Conservation (phyloP, 345 rosid genomes). For the Brassica cretica region DNA sequence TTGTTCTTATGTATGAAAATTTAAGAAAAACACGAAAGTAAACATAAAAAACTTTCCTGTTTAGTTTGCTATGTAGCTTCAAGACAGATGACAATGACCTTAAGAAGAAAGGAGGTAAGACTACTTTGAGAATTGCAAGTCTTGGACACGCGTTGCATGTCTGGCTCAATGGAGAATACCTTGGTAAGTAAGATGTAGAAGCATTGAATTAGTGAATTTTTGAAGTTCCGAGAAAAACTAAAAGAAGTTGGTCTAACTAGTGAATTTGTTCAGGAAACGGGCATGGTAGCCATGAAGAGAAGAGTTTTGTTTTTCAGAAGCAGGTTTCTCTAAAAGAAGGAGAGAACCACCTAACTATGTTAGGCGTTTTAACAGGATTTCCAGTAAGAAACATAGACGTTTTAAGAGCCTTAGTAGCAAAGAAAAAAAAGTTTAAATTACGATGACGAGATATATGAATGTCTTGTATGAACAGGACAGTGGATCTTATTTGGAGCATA, state of each 20-base stretch:
- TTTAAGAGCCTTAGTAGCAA: background rate
- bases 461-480: constrained; percentile 61
- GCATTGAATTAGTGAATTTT: background rate
- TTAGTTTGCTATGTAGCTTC: constrained; percentile 44
- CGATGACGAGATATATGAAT: constrained; percentile 1
- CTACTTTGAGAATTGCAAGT: constrained; percentile 67
- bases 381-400: constrained; percentile 50
- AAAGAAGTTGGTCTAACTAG: background rate
- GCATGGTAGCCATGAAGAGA: constrained; percentile 82
- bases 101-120: constrained; percentile 39
- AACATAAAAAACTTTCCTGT: background rate
- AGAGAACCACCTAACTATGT: constrained; percentile 51
- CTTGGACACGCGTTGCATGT: constrained; percentile 81
- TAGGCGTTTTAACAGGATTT: constrained; percentile 61
- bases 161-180: constrained; percentile 69
- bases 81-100: constrained; percentile 47
- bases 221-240: background rate
- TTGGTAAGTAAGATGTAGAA: constrained; percentile 47
- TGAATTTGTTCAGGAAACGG: constrained; percentile 48
- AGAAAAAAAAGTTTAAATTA: background rate
- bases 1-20: background rate
- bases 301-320: constrained; percentile 71
- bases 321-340: constrained; percentile 52
- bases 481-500: constrained; percentile 89
- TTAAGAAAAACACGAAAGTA: background rate